A percentile compares a stretch with the other conserved stretches of the same genome.
Conservation (phyloP, 306 rosid species). For the Abrus precatorius region DNA sequence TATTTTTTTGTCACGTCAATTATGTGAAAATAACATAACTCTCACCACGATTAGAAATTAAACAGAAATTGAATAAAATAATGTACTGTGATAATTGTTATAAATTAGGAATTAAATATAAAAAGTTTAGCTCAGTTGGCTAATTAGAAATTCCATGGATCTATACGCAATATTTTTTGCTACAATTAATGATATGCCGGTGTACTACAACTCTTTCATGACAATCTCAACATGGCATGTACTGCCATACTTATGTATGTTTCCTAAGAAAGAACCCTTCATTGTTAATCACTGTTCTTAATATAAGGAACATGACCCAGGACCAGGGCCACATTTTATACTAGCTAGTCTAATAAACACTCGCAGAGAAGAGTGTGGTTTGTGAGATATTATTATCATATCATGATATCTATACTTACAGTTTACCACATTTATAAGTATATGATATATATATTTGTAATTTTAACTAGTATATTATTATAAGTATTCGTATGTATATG, state of each 20-base stretch:
- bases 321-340: neutral
- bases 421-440: too few species aligned
- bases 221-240: slow-evolving; percentile 30
- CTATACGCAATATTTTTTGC: neutral
- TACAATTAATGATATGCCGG: neutral
- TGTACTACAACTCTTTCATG: neutral
- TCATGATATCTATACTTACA: too few species aligned
- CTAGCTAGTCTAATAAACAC: neutral
- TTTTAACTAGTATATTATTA: too few species aligned
- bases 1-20: neutral
- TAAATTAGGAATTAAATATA: neutral
- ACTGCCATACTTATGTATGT: neutral
- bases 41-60: neutral
- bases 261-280: slow-evolving; percentile 21
- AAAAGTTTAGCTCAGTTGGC: neutral
- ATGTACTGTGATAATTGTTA: neutral
- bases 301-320: slow-evolving; percentile 2
- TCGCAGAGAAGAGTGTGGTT: slow-evolving; percentile 3
- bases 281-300: slow-evolving; percentile 26
- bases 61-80: neutral
- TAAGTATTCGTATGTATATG: too few species aligned
- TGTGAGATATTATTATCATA: slow-evolving; percentile 13
- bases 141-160: slow-evolving; percentile 1
- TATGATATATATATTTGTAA: too few species aligned
- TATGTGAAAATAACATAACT: neutral